Percentiles rank a stretch among this genome's conserved stretches.
Evolutionary conservation across 306 rosid genomes (phyloP).

Genomic region (Hippophae rhamnoides): DNA sequence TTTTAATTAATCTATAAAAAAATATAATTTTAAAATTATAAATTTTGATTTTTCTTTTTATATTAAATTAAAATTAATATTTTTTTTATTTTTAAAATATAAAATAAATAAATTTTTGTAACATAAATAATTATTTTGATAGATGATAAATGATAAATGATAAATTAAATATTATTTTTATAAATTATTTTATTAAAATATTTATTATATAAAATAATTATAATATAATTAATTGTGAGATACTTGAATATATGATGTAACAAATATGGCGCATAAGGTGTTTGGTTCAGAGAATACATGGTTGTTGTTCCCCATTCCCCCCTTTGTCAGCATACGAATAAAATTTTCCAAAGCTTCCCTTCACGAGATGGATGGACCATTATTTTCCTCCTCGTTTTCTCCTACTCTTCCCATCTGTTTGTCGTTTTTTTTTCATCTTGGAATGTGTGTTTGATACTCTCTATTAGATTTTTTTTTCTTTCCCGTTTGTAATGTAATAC

Average conservation of each 20-base stretch:
- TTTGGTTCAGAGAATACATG: constrained; percentile 17
- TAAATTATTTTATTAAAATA: too few species aligned
- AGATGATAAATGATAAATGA: too few species aligned
- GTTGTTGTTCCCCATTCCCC: constrained; percentile 21
- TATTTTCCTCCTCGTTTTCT: constrained; percentile 52
- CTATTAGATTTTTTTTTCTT: constrained; percentile 30
- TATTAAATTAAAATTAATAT: too few species aligned
- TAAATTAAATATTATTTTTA: too few species aligned
- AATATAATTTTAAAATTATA: too few species aligned
- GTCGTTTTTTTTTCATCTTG: constrained; percentile 61
- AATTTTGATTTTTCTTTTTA: too few species aligned
- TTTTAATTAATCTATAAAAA: too few species aligned
- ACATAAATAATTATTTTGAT: too few species aligned
- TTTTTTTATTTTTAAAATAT: too few species aligned
- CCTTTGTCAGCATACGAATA: constrained; percentile 33
- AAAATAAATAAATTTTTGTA: too few species aligned
- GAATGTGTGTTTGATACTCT: constrained; percentile 56
- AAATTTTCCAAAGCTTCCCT: constrained; percentile 39
- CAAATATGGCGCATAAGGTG: neutral
- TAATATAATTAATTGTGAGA: neutral
- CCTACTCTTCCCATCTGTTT: constrained; percentile 46
- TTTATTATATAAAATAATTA: too few species aligned
- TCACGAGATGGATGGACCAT: constrained; percentile 66
- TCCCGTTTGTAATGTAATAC: constrained; percentile 21
- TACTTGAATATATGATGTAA: neutral